These are phyloP conservation scores for Arachis stenosperma DNA, from an alignment of 306 rosid species.

Conservation along the genomic window DNA sequence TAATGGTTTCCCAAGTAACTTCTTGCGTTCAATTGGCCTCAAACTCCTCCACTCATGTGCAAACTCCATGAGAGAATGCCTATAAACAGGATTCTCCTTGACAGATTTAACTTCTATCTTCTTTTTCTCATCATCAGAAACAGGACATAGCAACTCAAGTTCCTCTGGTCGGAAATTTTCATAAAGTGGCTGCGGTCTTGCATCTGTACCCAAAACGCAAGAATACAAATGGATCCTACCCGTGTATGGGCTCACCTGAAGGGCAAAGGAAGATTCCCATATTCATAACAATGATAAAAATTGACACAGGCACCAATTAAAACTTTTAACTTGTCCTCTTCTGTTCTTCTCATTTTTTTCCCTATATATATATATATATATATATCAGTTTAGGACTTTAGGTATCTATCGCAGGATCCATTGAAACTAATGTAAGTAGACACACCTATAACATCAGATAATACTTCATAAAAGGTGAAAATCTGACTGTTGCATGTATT, in stretches of 20 bases:
- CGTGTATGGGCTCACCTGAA: slow-evolving; percentile 89
- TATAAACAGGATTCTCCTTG: slow-evolving; percentile 54
- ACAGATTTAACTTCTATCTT: slow-evolving; percentile 36
- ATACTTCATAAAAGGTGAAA: neutral
- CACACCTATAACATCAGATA: neutral
- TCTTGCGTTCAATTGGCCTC: slow-evolving; percentile 78
- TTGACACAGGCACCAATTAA: neutral
- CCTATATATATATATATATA: too few species aligned
- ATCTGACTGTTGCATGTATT: neutral
- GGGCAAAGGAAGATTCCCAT: slow-evolving; percentile 32
- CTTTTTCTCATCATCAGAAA: slow-evolving; percentile 46
- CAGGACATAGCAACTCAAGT: slow-evolving; percentile 58
- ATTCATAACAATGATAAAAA: slow-evolving; percentile 18
- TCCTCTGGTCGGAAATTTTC: slow-evolving; percentile 87
- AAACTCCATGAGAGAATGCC: slow-evolving; percentile 62
- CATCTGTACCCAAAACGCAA: slow-evolving; percentile 74
- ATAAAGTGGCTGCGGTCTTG: slow-evolving; percentile 80
- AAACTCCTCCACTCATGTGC: slow-evolving; percentile 75
- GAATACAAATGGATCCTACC: slow-evolving; percentile 92
- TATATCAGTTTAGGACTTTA: too few species aligned
- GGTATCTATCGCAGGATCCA: neutral
- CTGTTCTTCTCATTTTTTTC: neutral
- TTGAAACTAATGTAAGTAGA: neutral
- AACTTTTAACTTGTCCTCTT: neutral
- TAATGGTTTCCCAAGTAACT: slow-evolving; percentile 81